Evolutionary conservation across 768 basidiomycete species (phyloP).

Genomic region (Russula sp.): DNA sequence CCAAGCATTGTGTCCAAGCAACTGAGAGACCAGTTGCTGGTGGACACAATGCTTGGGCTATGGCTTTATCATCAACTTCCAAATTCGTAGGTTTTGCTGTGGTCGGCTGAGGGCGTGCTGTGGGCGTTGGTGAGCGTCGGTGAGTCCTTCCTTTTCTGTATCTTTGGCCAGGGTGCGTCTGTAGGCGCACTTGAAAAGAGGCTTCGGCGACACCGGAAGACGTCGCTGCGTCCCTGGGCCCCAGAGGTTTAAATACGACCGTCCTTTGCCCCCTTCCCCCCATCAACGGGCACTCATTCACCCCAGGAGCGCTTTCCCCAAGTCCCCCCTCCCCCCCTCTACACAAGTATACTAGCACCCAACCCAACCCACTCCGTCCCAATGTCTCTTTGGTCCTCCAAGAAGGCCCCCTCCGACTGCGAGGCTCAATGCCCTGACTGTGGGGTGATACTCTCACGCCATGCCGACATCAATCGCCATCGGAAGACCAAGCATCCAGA

Average conservation of each 20-base stretch:
- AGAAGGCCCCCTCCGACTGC: background rate
- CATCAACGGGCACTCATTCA: background rate
- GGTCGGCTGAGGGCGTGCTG: constrained; percentile 7
- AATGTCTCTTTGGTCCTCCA: background rate
- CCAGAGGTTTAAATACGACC: constrained; percentile 20
- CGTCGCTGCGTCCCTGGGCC: background rate
- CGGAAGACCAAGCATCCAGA: constrained; percentile 13
- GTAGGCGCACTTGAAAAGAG: constrained; percentile 14
- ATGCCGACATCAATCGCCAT: constrained; percentile 20
- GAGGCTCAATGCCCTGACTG: constrained; percentile 14
- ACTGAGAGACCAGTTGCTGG: too few relatives aligned
- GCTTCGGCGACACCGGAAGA: constrained; percentile 3
- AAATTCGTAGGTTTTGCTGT: background rate
- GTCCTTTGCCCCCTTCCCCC: background rate
- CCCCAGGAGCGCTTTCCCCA: background rate
- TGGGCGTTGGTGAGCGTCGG: constrained; percentile 9
- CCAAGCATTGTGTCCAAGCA: too few relatives aligned
- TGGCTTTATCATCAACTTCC: background rate
- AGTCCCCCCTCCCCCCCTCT: background rate
- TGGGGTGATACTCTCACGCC: constrained; percentile 10
- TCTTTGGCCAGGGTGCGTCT: constrained; percentile 15
- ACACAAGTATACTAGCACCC: background rate
- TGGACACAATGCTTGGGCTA: background rate
- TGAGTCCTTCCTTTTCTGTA: constrained; percentile 14
- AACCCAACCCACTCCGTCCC: background rate